phyloP scores from a whole-genome alignment of 345 rosid genomes.

The Hypericum perforatum region DNA sequence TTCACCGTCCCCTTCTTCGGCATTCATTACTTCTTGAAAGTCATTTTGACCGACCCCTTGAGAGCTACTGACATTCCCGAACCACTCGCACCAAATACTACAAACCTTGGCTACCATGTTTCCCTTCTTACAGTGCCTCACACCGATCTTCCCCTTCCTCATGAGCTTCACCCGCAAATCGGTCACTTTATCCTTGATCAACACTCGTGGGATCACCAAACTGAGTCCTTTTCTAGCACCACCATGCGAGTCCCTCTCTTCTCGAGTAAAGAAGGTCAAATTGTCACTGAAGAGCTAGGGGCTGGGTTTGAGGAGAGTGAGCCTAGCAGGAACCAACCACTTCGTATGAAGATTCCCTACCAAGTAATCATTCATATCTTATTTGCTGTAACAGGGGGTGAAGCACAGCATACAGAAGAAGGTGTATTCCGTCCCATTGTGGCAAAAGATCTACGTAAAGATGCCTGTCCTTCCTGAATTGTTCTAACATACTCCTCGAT shows the following conservation, averaged over 20 bases:
- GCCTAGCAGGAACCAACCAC: no score
- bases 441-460: conserved; percentile 66
- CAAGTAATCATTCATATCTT: conserved; percentile 60
- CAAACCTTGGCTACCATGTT: conserved; percentile 27
- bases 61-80: no score
- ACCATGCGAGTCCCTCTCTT: conserved; percentile 16
- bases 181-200: conserved; percentile 47
- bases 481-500: conserved; percentile 48
- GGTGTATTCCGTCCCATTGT: conserved; percentile 68
- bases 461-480: conserved; percentile 59
- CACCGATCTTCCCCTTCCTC: conserved; percentile 57
- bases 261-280: no score
- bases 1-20: no score
- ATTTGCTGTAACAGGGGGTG: conserved; percentile 71
- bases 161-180: conserved; percentile 44
- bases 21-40: no score
- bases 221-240: conserved; percentile 14
- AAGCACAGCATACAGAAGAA: conserved; percentile 86
- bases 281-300: conserved; percentile 95
- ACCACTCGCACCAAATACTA: conserved; percentile 92
- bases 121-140: conserved; percentile 36
- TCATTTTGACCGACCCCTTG: conserved; percentile 45
- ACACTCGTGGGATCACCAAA: conserved; percentile 44
- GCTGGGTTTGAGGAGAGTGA: conserved; percentile 57
- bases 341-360: no score